These are phyloP conservation scores for Clonostachys byssicola DNA, from an alignment of 2,329 filamentous ascomycete species.

Conservation along the genomic window DNA sequence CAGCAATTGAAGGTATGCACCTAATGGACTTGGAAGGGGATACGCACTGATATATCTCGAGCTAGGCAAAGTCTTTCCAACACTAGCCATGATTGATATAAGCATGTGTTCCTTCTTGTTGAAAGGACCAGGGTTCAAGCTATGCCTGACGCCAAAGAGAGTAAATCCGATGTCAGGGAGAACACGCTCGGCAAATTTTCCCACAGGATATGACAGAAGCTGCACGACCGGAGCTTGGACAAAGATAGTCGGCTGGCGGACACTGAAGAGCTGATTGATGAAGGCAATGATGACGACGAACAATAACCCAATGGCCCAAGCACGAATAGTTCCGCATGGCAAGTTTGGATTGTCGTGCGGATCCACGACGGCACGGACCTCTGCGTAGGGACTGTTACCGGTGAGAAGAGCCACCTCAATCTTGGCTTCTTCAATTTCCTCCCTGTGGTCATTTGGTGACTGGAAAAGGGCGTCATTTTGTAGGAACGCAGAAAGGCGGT, in stretches of 20 bases:
- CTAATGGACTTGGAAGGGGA: too few species aligned
- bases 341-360: conserved; percentile 45
- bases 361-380: conserved; percentile 50
- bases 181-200: conserved; percentile 34
- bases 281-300: conserved; percentile 40
- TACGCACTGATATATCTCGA: conserved; percentile 32
- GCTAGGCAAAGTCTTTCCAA: conserved; percentile 38
- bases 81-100: conserved; percentile 53
- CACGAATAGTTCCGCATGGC: conserved; percentile 45
- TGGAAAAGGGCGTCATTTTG: too few species aligned
- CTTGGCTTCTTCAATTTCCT: conserved; percentile 42
- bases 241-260: conserved; percentile 45
- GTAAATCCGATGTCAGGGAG: conserved; percentile 41
- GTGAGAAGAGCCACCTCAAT: conserved; percentile 45
- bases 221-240: conserved; percentile 49
- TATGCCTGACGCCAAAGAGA: conserved; percentile 29
- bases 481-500: too few species aligned
- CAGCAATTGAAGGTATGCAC: too few species aligned
- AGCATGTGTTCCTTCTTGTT: conserved; percentile 54
- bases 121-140: conserved; percentile 46
- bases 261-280: conserved; percentile 50
- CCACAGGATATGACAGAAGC: conserved; percentile 44
- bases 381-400: conserved; percentile 50
- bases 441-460: too few species aligned
- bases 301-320: conserved; percentile 43